phyloP scores from a whole-genome alignment of 177 flowering plant genomes.

The Vitis hybrid region DNA sequence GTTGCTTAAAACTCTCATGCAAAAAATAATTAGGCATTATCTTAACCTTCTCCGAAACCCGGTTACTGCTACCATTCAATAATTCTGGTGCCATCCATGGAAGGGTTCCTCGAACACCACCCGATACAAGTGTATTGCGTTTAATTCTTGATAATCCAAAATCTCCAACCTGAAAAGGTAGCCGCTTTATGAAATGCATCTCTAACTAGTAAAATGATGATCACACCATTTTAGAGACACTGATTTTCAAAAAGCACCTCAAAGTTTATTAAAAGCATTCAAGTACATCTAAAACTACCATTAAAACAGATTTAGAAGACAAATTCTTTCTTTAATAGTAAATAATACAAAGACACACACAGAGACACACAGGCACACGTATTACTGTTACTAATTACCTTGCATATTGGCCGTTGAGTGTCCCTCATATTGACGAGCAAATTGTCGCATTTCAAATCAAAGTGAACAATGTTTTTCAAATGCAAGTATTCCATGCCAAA shows the following conservation, averaged over 20 bases:
- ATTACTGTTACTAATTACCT: constrained; percentile 41
- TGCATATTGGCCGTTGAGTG: constrained; percentile 84
- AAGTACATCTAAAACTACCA: not conserved
- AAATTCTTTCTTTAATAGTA: not conserved
- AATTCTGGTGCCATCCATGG: constrained; percentile 99
- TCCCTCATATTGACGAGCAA: constrained; percentile 90
- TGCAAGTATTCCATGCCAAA: constrained; percentile 98
- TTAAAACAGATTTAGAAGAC: not conserved
- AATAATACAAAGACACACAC: too few species aligned
- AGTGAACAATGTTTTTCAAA: constrained; percentile 80
- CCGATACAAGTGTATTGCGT: constrained; percentile 82
- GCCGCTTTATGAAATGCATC: not conserved
- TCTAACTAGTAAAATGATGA: not conserved
- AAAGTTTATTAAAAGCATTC: not conserved
- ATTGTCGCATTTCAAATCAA: constrained; percentile 93
- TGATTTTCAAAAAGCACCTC: not conserved
- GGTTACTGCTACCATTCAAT: constrained; percentile 67
- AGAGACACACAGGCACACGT: too few species aligned
- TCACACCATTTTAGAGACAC: not conserved
- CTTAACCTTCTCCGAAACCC: constrained; percentile 84
- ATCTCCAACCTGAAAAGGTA: constrained; percentile 68
- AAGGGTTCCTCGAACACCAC: constrained; percentile 94
- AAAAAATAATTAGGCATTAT: not conserved
- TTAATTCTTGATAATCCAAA: constrained; percentile 91
- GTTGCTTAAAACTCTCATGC: too few species aligned